Conservation (phyloP, 495 filamentous ascomycete genomes). For the Hypoxylon perforatum region DNA sequence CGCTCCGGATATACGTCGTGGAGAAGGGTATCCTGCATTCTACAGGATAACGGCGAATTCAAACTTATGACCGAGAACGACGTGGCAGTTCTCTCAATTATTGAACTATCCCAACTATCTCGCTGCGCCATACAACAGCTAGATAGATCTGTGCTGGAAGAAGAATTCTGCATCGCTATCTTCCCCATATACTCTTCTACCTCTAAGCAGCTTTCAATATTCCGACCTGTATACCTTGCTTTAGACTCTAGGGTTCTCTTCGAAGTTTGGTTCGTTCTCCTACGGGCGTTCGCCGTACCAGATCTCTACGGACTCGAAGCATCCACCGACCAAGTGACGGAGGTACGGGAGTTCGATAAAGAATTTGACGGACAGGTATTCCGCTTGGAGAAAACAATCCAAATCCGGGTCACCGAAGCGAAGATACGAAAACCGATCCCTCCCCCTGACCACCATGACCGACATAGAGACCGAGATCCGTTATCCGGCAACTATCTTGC, state of each 20-base stretch:
- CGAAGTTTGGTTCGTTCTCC: constrained; percentile 95
- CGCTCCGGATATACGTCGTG: constrained; percentile 64
- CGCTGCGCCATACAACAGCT: constrained; percentile 90
- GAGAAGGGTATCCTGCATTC: constrained; percentile 89
- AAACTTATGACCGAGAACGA: constrained; percentile 89
- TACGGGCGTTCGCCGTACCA: constrained; percentile 92
- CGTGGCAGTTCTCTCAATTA: constrained; percentile 77
- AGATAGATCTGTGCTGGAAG: constrained; percentile 90
- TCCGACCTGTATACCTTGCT: constrained; percentile 83
- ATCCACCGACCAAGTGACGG: constrained; percentile 50
- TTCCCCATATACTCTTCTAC: constrained; percentile 81
- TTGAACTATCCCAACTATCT: constrained; percentile 90
- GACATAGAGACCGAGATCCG: constrained; percentile 54
- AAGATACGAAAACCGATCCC: constrained; percentile 58
- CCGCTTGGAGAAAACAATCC: constrained; percentile 68
- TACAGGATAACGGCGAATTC: constrained; percentile 95
- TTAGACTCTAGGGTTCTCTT: constrained; percentile 89
- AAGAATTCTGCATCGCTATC: constrained; percentile 94
- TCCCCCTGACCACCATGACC: constrained; percentile 45
- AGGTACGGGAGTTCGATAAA: constrained; percentile 52
- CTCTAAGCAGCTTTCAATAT: constrained; percentile 69
- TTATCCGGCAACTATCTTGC: constrained; percentile 76
- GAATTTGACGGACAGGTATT: constrained; percentile 62
- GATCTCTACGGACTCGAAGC: constrained; percentile 79
- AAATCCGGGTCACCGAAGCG: constrained; percentile 67